Evolutionary conservation across 1,284 basidiomycete genomes (phyloP).

Genomic region (Chondrostereum purpureum): DNA sequence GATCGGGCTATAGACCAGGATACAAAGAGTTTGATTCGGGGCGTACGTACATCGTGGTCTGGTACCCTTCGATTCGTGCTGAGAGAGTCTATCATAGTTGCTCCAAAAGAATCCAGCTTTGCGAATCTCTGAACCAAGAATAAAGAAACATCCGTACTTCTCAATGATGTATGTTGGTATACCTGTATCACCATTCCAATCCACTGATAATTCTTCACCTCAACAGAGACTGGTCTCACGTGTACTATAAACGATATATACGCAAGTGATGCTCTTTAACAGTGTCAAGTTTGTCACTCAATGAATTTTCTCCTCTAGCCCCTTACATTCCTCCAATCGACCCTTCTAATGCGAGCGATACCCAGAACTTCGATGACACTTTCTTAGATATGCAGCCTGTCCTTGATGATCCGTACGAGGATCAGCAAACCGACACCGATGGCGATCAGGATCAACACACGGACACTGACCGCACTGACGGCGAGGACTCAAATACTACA

Average conservation of each 20-base stretch:
- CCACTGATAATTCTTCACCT: slow-evolving; percentile 11
- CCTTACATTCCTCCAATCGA: slow-evolving; percentile 97
- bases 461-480: slow-evolving; percentile 66
- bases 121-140: slow-evolving; percentile 85
- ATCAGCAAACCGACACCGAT: slow-evolving; percentile 44
- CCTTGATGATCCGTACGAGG: slow-evolving; percentile 65
- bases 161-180: slow-evolving; percentile 71
- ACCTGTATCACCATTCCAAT: slow-evolving; percentile 9
- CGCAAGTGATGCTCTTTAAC: slow-evolving; percentile 41
- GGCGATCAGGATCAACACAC: slow-evolving; percentile 59
- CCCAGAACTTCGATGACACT: slow-evolving; percentile 95
- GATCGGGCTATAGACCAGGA: slow-evolving; percentile 88
- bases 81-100: slow-evolving; percentile 42
- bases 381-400: slow-evolving; percentile 94
- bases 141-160: slow-evolving; percentile 94
- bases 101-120: slow-evolving; percentile 89
- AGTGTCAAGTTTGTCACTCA: neutral
- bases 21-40: slow-evolving; percentile 91
- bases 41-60: slow-evolving; percentile 46
- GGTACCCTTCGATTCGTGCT: slow-evolving; percentile 4
- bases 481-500: slow-evolving; percentile 62
- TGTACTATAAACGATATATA: slow-evolving; percentile 92
- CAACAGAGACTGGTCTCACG: slow-evolving; percentile 83
- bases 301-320: slow-evolving; percentile 39
- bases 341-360: slow-evolving; percentile 89